Conservation (phyloP, 352 stramenopile genomes). For the Saprolegnia diclina region DNA sequence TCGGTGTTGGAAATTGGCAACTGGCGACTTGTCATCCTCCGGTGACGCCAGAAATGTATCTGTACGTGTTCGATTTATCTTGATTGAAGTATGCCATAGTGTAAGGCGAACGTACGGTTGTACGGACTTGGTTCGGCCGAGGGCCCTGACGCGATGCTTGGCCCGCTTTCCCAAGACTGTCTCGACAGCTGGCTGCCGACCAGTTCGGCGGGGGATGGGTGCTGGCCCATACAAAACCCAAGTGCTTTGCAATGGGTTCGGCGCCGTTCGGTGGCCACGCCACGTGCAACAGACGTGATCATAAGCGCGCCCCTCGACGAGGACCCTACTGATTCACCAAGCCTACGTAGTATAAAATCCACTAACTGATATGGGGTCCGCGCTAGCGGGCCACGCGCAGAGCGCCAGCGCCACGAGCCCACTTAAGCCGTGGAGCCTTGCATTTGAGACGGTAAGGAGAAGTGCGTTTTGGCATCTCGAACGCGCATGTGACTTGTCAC, state of each 20-base stretch:
- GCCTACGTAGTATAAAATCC: too few species aligned
- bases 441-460: background rate
- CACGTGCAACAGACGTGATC: too few species aligned
- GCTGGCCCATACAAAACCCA: too few species aligned
- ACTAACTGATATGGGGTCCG: too few species aligned
- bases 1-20: slow-evolving; percentile 6
- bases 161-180: background rate
- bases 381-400: too few species aligned
- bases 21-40: background rate
- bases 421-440: background rate
- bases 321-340: too few species aligned
- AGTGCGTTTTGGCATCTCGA: background rate
- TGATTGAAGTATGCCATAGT: background rate
- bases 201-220: too few species aligned
- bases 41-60: background rate
- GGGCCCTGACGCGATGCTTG: background rate
- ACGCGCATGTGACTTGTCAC: background rate
- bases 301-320: too few species aligned
- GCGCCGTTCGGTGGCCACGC: too few species aligned
- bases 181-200: background rate
- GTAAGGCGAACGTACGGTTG: background rate
- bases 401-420: too few species aligned
- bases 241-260: too few species aligned
- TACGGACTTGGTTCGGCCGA: background rate
- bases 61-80: background rate